Evolutionary conservation across 2,329 filamentous ascomycete species (phyloP), one percentile per base, ranked within the genome.

Genomic region (Stromatinia cepivora): DNA sequence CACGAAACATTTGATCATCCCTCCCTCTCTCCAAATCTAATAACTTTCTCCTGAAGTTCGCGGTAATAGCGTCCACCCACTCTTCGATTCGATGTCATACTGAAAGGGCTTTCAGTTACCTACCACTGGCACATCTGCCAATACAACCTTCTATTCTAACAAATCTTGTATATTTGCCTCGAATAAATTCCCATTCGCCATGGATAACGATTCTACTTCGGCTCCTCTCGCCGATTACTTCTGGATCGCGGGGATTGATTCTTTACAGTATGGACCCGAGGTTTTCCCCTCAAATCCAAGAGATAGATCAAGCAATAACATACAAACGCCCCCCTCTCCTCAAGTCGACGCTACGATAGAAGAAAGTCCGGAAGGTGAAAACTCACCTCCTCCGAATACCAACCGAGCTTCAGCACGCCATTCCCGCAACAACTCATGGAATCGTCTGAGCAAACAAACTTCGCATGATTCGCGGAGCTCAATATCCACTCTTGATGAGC

Each of bases 201-300:
- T 78, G 77, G 78, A 79, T 66, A 74, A 73, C 70, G 83, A 86
- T 70, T 88, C 87, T 69, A 84, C 87, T 70, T 88, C 87, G 72
- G 84, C 84, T 73, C 89, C 89, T 77, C 83, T 91, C 79, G 89
- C 89, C 80, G 89, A 91, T 79, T 91, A 91, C 81, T 91, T 91
- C 80, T 91, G 89, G 89, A 90, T 91, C 78, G 89, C 89, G 74
- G 89, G 89, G 76, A 84, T 91, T 80, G 88, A 91, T 79, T 86
- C 87, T 71, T 84, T 90, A 74, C 84, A 86, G 69, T 90, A 90
- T 81, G 84, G 87, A 72, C 88, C 90, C 81, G 75, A 80, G 80
- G 65, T 80, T 77, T 56, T 78, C 73, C 80, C 72, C 70, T 79
- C 79, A 73, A 80, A 63, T n/a, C 28, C 48, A n/a, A 68, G 66